These are phyloP conservation scores for Mycena albidolilacea DNA, from an alignment of 768 basidiomycete species.

Conservation along the genomic window DNA sequence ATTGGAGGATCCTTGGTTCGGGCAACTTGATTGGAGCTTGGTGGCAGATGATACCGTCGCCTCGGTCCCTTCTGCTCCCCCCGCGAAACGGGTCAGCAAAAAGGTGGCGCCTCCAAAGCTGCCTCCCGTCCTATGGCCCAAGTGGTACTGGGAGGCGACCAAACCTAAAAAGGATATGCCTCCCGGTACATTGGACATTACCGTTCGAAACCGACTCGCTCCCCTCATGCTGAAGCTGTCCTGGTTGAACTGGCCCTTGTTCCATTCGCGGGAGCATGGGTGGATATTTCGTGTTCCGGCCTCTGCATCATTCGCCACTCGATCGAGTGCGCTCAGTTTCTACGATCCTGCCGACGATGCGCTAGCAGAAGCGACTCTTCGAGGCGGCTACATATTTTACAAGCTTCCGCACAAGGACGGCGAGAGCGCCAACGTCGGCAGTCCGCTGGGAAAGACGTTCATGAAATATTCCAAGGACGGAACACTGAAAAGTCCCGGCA, in stretches of 20 bases:
- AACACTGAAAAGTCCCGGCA: conserved; percentile 85
- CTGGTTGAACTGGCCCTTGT: conserved; percentile 90
- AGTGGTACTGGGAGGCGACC: conserved; percentile 96
- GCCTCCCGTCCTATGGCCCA: conserved; percentile 84
- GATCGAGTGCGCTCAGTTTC: conserved; percentile 67
- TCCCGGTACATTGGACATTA: conserved; percentile 87
- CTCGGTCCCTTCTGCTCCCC: conserved; percentile 3
- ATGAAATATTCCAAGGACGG: conserved; percentile 91
- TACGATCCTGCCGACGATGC: conserved; percentile 72
- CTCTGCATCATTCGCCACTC: conserved; percentile 60
- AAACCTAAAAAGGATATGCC: conserved; percentile 77
- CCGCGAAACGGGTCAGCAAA: conserved; percentile 42
- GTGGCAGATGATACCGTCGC: conserved; percentile 36
- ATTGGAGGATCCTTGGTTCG: conserved; percentile 67
- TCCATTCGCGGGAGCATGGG: conserved; percentile 88
- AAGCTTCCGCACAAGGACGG: conserved; percentile 98
- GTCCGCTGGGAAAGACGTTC: conserved; percentile 90
- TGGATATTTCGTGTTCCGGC: conserved; percentile 91
- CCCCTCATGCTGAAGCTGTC: conserved; percentile 89
- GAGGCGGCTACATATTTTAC: conserved; percentile 78
- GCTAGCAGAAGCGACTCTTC: conserved; percentile 64
- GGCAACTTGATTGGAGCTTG: conserved; percentile 78
- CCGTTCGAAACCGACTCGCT: conserved; percentile 85
- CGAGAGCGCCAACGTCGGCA: conserved; percentile 95
- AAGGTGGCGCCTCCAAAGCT: conserved; percentile 57